A percentile compares a stretch with the other conserved stretches of the same genome.
phyloP scores from a whole-genome alignment of 2,329 filamentous ascomycete species.

The Neobulgaria alba region DNA sequence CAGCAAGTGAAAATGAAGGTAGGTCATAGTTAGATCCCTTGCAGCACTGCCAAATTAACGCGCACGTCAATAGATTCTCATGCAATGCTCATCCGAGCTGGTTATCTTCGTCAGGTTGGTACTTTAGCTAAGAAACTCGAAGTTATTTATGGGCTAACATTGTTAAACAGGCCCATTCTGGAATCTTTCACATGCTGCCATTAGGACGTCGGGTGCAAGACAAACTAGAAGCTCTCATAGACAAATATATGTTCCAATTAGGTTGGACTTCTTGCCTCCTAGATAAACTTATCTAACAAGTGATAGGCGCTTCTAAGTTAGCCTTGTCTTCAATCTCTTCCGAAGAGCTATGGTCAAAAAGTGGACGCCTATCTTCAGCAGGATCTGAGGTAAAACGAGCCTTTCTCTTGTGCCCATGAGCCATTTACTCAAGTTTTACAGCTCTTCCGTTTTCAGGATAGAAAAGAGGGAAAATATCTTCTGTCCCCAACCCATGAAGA shows the following conservation, averaged over 20 bases:
- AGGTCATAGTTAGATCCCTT: too few species aligned
- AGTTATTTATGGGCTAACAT: conserved; percentile 1
- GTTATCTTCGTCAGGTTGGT: conserved; percentile 63
- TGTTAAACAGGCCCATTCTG: conserved; percentile 60
- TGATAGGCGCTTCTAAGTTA: conserved; percentile 65
- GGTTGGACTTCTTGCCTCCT: conserved; percentile 37
- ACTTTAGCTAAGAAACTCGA: not conserved
- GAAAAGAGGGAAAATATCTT: conserved; percentile 65
- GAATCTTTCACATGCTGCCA: conserved; percentile 87
- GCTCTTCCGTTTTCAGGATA: conserved; percentile 74
- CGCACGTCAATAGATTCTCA: conserved; percentile 55
- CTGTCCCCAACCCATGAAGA: conserved; percentile 94
- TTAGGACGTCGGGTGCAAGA: conserved; percentile 79
- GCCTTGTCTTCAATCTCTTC: conserved; percentile 80
- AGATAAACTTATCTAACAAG: not conserved
- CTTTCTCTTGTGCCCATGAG: not conserved
- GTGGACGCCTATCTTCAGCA: conserved; percentile 67
- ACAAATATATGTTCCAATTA: conserved; percentile 76
- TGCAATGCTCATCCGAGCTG: conserved; percentile 58
- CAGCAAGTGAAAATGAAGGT: conserved; percentile 48
- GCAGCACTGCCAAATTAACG: too few species aligned
- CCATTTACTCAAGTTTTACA: conserved; percentile 29
- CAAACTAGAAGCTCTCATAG: conserved; percentile 78
- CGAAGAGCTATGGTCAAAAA: conserved; percentile 73
- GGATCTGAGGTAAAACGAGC: conserved; percentile 56